A percentile compares a stretch with the other conserved stretches of the same genome.
Evolutionary conservation across 352 stramenopile species (phyloP).

Genomic region (Thalassiosira ordinaria): DNA sequence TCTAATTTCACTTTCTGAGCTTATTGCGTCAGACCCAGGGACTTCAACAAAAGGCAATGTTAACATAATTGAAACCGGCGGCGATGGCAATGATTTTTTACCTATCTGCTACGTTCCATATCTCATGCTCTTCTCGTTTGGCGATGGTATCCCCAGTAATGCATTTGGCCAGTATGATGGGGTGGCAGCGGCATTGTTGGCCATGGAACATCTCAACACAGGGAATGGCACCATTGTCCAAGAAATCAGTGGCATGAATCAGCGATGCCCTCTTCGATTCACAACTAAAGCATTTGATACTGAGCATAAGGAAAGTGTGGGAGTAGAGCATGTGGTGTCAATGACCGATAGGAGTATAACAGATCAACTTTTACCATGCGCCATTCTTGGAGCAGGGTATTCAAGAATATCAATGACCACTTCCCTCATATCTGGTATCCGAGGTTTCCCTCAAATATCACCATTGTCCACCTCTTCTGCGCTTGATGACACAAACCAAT

Average conservation of each 20-base stretch:
- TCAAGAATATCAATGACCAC: slow-evolving; percentile 50
- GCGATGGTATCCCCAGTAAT: not conserved
- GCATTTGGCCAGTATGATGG: slow-evolving; percentile 11
- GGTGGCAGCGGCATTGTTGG: slow-evolving; percentile 40
- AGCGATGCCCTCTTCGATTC: slow-evolving; percentile 60
- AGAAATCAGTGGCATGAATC: slow-evolving; percentile 50
- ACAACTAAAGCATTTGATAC: slow-evolving; percentile 49
- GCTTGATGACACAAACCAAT: slow-evolving; percentile 67
- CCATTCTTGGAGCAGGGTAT: slow-evolving; percentile 47
- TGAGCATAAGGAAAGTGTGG: slow-evolving; percentile 9
- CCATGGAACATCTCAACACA: slow-evolving; percentile 69
- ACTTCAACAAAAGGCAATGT: slow-evolving; percentile 20
- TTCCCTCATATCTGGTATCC: slow-evolving; percentile 58
- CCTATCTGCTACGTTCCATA: slow-evolving; percentile 23
- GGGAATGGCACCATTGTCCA: slow-evolving; percentile 59
- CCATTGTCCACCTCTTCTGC: slow-evolving; percentile 40
- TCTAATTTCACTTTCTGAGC: too few species aligned
- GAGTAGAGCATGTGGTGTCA: slow-evolving; percentile 36
- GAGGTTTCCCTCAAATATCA: slow-evolving; percentile 64
- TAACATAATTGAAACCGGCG: slow-evolving; percentile 26
- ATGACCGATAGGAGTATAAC: slow-evolving; percentile 30
- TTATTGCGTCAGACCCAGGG: too few species aligned
- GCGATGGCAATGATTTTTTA: not conserved
- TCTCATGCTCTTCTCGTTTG: not conserved
- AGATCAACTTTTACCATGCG: slow-evolving; percentile 40